Conservation (phyloP, 768 basidiomycete genomes). For the Lentinula raphanica region DNA sequence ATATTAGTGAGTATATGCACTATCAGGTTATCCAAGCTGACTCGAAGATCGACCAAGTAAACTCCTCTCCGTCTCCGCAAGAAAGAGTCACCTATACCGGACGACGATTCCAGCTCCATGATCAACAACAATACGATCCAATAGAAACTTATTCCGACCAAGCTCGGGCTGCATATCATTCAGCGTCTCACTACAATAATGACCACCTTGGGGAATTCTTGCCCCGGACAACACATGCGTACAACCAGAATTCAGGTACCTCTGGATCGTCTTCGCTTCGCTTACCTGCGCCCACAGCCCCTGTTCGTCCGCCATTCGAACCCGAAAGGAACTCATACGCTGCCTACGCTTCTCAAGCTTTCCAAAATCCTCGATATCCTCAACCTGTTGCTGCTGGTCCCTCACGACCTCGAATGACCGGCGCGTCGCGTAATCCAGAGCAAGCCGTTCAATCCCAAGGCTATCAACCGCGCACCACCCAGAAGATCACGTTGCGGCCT, state of each 20-base stretch:
- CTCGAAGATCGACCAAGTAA: constrained; percentile 13
- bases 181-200: background rate
- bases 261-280: background rate
- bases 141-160: background rate
- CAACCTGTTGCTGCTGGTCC: background rate
- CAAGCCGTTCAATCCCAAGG: background rate
- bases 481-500: constrained; percentile 54
- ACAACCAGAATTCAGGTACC: background rate
- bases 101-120: background rate
- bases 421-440: background rate
- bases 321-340: background rate
- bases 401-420: background rate
- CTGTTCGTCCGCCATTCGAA: background rate
- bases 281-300: background rate
- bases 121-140: background rate
- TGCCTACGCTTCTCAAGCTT: background rate
- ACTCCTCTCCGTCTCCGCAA: constrained; percentile 30
- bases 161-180: background rate
- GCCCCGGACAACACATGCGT: background rate
- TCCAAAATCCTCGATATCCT: too few species aligned
- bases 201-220: background rate
- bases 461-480: constrained; percentile 24
- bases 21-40: background rate
- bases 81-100: constrained; percentile 14
- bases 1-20: constrained; percentile 34